Conservation (phyloP, 2,329 filamentous ascomycete species). For the Botrytis paeoniae region DNA sequence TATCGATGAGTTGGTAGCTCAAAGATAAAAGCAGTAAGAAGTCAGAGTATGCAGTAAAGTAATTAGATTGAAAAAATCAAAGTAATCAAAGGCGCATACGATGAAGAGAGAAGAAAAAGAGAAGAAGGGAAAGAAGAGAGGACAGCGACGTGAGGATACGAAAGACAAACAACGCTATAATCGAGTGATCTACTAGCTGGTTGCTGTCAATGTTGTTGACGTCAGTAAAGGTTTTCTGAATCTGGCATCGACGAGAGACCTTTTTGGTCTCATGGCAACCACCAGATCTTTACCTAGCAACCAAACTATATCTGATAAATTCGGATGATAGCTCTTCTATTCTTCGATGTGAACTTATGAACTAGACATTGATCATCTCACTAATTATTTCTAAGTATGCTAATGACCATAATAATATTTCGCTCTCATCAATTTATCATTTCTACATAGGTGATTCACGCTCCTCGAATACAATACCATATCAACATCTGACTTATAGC, state of each 20-base stretch:
- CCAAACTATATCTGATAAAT: background rate
- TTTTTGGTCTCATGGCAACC: background rate
- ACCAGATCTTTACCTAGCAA: background rate
- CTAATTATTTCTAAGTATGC: background rate
- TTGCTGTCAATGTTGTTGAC: background rate
- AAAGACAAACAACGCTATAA: background rate
- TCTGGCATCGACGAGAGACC: too few relatives aligned
- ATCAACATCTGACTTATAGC: too few relatives aligned
- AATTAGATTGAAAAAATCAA: background rate
- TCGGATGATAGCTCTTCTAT: background rate
- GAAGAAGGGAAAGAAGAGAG: background rate
- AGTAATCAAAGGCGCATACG: background rate
- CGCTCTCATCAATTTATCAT: background rate
- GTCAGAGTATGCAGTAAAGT: constrained; percentile 2
- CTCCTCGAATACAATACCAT: background rate
- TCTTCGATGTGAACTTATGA: background rate
- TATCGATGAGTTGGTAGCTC: constrained; percentile 17
- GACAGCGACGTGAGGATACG: background rate
- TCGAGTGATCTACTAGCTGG: background rate
- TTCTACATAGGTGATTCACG: background rate
- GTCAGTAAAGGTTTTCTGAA: background rate
- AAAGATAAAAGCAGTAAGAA: constrained; percentile 12
- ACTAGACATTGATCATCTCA: background rate
- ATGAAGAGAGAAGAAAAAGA: background rate
- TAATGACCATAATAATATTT: background rate